A percentile compares a stretch with the other conserved stretches of the same genome.
phyloP scores from a whole-genome alignment of 2,329 filamentous ascomycete species.

The Trichoderma oligosporum region DNA sequence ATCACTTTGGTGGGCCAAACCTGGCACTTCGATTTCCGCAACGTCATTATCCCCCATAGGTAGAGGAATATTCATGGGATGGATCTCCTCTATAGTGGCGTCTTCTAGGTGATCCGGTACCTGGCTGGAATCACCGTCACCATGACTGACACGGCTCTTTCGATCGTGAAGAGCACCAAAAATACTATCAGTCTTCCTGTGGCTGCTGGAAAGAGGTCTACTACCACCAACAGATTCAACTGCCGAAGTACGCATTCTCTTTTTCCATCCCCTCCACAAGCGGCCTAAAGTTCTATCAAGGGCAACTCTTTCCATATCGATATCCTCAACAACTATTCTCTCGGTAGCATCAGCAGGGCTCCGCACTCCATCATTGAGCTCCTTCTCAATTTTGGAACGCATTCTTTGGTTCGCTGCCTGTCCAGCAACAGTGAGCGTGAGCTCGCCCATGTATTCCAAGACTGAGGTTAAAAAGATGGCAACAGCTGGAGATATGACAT shows the following conservation, averaged over 20 bases:
- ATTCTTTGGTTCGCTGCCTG: conserved; percentile 75
- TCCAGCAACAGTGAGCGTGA: conserved; percentile 80
- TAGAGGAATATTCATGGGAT: conserved; percentile 55
- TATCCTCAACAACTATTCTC: conserved; percentile 77
- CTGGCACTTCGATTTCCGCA: conserved; percentile 76
- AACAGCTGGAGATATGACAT: conserved; percentile 79
- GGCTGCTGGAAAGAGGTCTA: conserved; percentile 46
- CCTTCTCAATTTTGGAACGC: conserved; percentile 55
- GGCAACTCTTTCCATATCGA: conserved; percentile 89
- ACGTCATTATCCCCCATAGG: conserved; percentile 65
- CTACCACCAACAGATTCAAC: conserved; percentile 46
- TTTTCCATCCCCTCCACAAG: conserved; percentile 94
- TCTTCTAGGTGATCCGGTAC: conserved; percentile 23
- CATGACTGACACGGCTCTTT: conserved; percentile 18
- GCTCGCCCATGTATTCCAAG: conserved; percentile 89
- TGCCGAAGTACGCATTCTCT: conserved; percentile 63
- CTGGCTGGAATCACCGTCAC: conserved; percentile 11
- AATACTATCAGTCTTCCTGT: conserved; percentile 34
- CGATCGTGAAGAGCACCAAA: conserved; percentile 36
- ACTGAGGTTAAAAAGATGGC: conserved; percentile 96
- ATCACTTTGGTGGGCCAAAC: conserved; percentile 59
- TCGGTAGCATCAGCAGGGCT: conserved; percentile 52
- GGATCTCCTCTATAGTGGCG: conserved; percentile 28
- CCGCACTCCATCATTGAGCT: conserved; percentile 50
- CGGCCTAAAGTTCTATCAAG: conserved; percentile 83